A percentile compares a stretch with the other conserved stretches of the same genome.
These are phyloP conservation scores for Pythium chondricola DNA, from an alignment of 352 stramenopile species.

Conservation along the genomic window DNA sequence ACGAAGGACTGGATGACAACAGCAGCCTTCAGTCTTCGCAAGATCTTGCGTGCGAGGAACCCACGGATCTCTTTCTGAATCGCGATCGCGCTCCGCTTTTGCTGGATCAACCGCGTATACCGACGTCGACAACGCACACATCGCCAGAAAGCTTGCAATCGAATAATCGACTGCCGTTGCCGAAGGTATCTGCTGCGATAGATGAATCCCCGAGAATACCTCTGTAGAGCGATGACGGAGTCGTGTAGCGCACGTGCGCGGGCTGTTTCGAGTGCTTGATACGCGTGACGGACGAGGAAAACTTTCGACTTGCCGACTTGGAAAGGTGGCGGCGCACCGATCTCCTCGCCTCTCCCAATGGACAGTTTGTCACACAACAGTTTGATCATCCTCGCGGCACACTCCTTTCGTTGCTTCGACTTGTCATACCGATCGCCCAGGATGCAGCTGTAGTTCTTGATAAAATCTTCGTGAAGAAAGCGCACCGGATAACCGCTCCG, in stretches of 20 bases:
- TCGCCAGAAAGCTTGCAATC: conserved; percentile 52
- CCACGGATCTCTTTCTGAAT: conserved; percentile 49
- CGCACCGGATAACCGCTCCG: conserved; percentile 92
- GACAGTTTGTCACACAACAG: conserved; percentile 31
- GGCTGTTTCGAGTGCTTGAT: conserved; percentile 57
- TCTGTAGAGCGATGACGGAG: conserved; percentile 65
- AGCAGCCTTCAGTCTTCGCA: conserved; percentile 37
- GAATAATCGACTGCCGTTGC: conserved; percentile 36
- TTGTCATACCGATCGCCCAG: conserved; percentile 34
- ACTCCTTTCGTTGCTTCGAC: conserved; percentile 41
- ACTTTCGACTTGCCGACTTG: conserved; percentile 82
- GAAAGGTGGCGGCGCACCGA: conserved; percentile 37
- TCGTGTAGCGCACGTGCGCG: conserved; percentile 62
- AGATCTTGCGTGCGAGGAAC: conserved; percentile 30
- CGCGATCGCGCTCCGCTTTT: conserved; percentile 36
- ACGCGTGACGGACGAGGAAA: conserved; percentile 62
- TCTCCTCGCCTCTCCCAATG: conserved; percentile 22
- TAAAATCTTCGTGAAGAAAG: conserved; percentile 90
- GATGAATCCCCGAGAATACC: conserved; percentile 65
- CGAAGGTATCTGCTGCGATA: conserved; percentile 41
- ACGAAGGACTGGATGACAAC: conserved; percentile 76
- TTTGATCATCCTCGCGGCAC: conserved; percentile 41
- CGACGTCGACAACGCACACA: conserved; percentile 34
- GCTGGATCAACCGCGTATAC: conserved; percentile 31
- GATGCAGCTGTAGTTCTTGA: conserved; percentile 78